Evolutionary conservation across 2,329 filamentous ascomycete species (phyloP).

Genomic region (Phialophora verrucosa): DNA sequence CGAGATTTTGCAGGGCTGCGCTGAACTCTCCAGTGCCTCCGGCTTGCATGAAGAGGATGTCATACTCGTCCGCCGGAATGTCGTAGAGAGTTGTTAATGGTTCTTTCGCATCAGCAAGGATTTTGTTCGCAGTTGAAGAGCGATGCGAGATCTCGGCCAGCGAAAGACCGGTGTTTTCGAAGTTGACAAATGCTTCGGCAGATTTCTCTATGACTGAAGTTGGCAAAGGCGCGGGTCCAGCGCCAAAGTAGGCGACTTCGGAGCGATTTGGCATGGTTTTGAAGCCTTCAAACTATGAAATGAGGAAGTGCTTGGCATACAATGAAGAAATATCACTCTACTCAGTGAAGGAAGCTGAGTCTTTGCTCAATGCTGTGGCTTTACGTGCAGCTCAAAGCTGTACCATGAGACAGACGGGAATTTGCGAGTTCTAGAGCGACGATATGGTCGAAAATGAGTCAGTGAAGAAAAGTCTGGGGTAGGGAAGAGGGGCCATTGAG

Average conservation of each 20-base stretch:
- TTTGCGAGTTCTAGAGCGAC: not conserved
- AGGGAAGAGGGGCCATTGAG: not conserved
- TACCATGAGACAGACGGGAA: not conserved
- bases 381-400: not conserved
- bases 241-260: constrained; percentile 85
- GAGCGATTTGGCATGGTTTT: constrained; percentile 70
- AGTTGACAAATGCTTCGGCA: constrained; percentile 79
- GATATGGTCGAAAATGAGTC: not conserved
- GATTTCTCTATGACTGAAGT: constrained; percentile 79
- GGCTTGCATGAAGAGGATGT: constrained; percentile 85
- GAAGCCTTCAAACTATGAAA: not conserved
- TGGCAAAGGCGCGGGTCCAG: constrained; percentile 85
- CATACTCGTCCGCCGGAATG: constrained; percentile 78
- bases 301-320: not conserved
- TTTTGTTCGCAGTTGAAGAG: constrained; percentile 75
- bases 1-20: constrained; percentile 81
- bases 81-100: constrained; percentile 76
- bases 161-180: constrained; percentile 78
- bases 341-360: not conserved
- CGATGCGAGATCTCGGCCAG: constrained; percentile 91
- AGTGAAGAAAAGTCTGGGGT: not conserved
- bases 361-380: not conserved
- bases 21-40: constrained; percentile 88
- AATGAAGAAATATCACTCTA: not conserved
- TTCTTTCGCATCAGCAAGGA: constrained; percentile 78